A percentile compares a stretch with the other conserved stretches of the same genome.
These are phyloP conservation scores for Coemansia sp. DNA, from an alignment of 192 early-diverging fungal species.

Conservation along the genomic window DNA sequence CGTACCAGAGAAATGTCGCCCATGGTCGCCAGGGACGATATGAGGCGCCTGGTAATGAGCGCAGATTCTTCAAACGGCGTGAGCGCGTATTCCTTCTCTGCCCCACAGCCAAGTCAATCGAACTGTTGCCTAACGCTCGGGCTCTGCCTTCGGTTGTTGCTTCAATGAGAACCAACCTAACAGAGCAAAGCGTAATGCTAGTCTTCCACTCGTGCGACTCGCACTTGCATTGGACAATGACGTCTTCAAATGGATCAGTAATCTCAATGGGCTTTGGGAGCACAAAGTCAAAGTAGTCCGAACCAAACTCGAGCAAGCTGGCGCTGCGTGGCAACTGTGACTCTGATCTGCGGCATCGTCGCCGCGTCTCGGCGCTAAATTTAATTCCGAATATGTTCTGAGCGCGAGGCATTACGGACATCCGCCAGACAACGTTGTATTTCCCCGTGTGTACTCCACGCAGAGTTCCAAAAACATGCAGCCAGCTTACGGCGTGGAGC, in stretches of 20 bases:
- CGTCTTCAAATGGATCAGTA: constrained; percentile 35
- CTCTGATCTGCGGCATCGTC: constrained; percentile 4
- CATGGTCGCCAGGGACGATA: constrained; percentile 49
- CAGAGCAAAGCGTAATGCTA: constrained; percentile 36
- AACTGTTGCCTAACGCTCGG: neutral
- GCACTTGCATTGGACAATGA: constrained; percentile 35
- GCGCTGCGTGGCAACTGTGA: constrained; percentile 28
- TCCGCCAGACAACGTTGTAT: constrained; percentile 45
- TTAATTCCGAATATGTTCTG: constrained; percentile 34
- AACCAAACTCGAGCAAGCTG: constrained; percentile 43
- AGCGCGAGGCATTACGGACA: constrained; percentile 36
- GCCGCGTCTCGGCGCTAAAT: constrained; percentile 27
- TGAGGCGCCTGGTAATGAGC: constrained; percentile 16
- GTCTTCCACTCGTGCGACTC: constrained; percentile 41
- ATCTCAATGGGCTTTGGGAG: constrained; percentile 28
- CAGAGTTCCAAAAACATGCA: constrained; percentile 34
- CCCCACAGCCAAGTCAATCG: neutral
- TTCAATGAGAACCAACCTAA: constrained; percentile 35
- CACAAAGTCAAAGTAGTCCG: constrained; percentile 55
- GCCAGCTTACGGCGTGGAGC: constrained; percentile 41
- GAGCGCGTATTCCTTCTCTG: neutral
- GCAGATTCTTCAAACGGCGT: constrained; percentile 11
- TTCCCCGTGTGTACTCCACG: constrained; percentile 40
- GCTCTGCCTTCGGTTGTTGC: neutral
- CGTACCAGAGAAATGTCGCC: constrained; percentile 23